phyloP scores from a whole-genome alignment of 2,329 filamentous ascomycete species.

The Trichoderma atrobrunneum region DNA sequence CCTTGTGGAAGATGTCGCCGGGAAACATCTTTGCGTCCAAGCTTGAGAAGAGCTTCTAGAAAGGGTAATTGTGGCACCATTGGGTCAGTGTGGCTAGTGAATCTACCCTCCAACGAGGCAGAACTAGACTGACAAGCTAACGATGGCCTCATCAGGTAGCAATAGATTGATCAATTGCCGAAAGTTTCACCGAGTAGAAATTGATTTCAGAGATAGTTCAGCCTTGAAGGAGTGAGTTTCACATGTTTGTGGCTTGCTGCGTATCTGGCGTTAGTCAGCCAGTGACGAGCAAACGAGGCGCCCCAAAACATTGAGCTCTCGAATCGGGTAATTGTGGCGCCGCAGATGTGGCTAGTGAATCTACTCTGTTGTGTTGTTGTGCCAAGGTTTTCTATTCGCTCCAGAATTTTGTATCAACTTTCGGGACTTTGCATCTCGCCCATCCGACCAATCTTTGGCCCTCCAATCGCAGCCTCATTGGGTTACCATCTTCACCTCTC shows the following conservation, averaged over 20 bases:
- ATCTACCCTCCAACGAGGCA: background rate
- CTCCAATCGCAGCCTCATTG: background rate
- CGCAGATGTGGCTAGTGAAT: constrained; percentile 3
- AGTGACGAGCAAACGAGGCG: background rate
- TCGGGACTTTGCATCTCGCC: constrained; percentile 4
- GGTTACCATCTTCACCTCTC: background rate
- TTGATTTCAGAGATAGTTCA: background rate
- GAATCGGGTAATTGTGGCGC: constrained; percentile 9
- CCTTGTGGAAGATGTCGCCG: rapidly evolving
- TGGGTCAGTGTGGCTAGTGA: background rate
- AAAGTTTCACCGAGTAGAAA: background rate
- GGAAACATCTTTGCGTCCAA: too few relatives aligned
- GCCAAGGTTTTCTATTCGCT: constrained; percentile 1
- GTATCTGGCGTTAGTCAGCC: background rate
- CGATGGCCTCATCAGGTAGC: background rate
- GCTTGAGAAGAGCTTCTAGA: background rate
- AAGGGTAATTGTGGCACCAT: background rate
- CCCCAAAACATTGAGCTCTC: background rate
- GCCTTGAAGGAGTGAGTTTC: background rate
- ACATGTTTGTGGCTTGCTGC: background rate
- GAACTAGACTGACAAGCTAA: background rate
- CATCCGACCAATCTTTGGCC: background rate
- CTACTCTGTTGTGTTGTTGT: background rate
- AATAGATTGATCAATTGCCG: background rate
- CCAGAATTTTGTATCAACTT: constrained; percentile 4